Evolutionary conservation across 768 basidiomycete genomes (phyloP), one percentile per base, ranked within the genome.

Genomic region (Infundibulicybe gibba): DNA sequence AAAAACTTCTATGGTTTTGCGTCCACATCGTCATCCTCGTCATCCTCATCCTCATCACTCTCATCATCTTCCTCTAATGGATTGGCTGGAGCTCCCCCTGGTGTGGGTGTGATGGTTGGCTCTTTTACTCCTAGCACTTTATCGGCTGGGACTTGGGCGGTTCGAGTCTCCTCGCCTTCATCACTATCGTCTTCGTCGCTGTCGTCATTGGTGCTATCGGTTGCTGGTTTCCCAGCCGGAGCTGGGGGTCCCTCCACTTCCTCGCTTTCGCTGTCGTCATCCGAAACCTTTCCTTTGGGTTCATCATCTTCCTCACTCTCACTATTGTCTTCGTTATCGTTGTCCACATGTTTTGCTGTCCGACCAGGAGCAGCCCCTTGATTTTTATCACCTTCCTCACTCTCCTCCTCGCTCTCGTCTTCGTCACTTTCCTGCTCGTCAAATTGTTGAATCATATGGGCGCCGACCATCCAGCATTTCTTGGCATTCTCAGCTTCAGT

Each of bases 371-470:
- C n/a, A n/a, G 25, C 25, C 25, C 25, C 25, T 25, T 25, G 25
- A 25, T 25, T 8, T 25, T 25, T 25, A 8, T 25, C 25, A 25
- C 8, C 25, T 9, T 59, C 60, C 1, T 59, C 57, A 19, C 61
- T 64, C 33, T 64, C 64, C 19, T 38, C 35, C 10, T 38, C 35
- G 17, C 17, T 38, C 35, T 38, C 35, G 17, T 38, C 35, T 5
- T 58, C 61, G 16, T 72, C 73, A 45, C 79, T 86, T 15, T 85
- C 87, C 60, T 90, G 88, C 44, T 81, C 85, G 54, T 90, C 79
- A 41, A 91, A 85, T 57, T 91, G 87, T 52, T 87, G 74, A 46
- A 94, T 87, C 80, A 91, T 83, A 52, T 76, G 78, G 25, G 77
- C 72, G 32, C 86, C 81, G 37, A 91, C 70, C 46, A 71, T 61